Evolutionary conservation across 495 filamentous ascomycete genomes (phyloP).

Genomic region (Viridothelium virens): DNA sequence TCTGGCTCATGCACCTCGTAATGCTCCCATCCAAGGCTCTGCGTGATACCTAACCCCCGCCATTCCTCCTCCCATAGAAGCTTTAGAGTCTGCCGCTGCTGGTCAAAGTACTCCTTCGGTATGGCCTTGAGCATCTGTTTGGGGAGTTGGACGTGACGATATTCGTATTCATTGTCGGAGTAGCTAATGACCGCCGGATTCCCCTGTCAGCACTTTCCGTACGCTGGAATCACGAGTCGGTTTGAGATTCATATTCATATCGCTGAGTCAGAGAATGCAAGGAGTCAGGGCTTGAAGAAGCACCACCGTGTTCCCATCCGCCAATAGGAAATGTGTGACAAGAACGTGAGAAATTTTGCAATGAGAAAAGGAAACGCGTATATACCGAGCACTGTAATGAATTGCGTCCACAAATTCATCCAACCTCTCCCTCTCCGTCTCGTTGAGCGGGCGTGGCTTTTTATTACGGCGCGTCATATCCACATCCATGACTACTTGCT

Average conservation of each 20-base stretch:
- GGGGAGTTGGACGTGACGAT: slow-evolving; percentile 92
- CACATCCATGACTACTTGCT: slow-evolving; percentile 48
- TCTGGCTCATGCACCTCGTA: slow-evolving; percentile 99
- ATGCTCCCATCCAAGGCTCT: slow-evolving; percentile 98
- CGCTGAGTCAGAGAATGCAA: too few relatives aligned
- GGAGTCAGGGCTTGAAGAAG: neutral
- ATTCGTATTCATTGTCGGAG: slow-evolving; percentile 80
- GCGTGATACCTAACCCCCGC: slow-evolving; percentile 91
- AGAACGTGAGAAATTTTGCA: neutral
- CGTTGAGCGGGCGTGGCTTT: slow-evolving; percentile 68
- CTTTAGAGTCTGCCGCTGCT: slow-evolving; percentile 83
- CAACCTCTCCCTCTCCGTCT: slow-evolving; percentile 68
- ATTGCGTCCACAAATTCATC: slow-evolving; percentile 89
- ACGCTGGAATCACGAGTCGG: too few relatives aligned
- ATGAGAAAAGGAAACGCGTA: neutral
- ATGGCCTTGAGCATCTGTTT: slow-evolving; percentile 98
- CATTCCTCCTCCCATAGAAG: slow-evolving; percentile 97
- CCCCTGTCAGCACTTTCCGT: too few relatives aligned
- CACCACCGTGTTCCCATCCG: neutral
- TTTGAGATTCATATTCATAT: too few relatives aligned
- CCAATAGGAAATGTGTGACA: neutral
- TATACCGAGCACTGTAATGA: slow-evolving; percentile 88
- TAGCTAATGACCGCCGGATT: slow-evolving; percentile 47
- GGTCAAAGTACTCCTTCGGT: slow-evolving; percentile 90
- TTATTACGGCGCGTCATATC: slow-evolving; percentile 77